Base-by-base conservation (phyloP, 768 basidiomycete genomes). In the Rhizopogon sp. region DNA sequence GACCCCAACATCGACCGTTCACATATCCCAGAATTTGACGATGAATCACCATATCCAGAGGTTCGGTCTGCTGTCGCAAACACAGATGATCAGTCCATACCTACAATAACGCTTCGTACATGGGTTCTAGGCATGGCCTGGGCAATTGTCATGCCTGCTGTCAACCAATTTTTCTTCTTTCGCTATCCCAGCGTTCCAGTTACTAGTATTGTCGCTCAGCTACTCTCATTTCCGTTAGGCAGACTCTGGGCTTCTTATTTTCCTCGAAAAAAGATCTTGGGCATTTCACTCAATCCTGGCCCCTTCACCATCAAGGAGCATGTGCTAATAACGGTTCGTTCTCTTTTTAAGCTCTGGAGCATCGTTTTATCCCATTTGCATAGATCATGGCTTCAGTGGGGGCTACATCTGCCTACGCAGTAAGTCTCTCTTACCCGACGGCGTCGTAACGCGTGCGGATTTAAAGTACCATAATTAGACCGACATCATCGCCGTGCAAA, bases 151-250 rank as follows among this genome's bases (percentile, higher is more conserved):
- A 76, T 84, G 52, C 75, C 84, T 5, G 84, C 81, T 25, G 67
- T 85, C 50, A 88, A 90, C 63, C 88, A 87, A 57, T 87, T 88
- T 72, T 85, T 88, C 71, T 85, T 80, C 76, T 88, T 89, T 70
- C 84, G 86, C 14, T 87, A 81, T 63, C 88, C 89, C 3, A 78
- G 78, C 33, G 82, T 90, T 11, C 72, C 74, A 22, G 77, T 90
- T 57, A 76, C 76, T n/a, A 74, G 75, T 66, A 74, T 88, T 42
- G 84, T 88, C 5, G 88, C 86, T 1, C 87, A 88, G 65, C 69
- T 91, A 40, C 65, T 90, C 20, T 82, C 86, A 1, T 87, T 82
- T 67, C 89, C 89, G 2, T 63, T 89, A 29, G 88, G 88, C 39
- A 74, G 78, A 40, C 68, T 77, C 1, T 82, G 80, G 69, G 82